Percentiles rank a stretch among this genome's conserved stretches.
Evolutionary conservation across 352 stramenopile species (phyloP).

Genomic region (Globisporangium radiosum): DNA sequence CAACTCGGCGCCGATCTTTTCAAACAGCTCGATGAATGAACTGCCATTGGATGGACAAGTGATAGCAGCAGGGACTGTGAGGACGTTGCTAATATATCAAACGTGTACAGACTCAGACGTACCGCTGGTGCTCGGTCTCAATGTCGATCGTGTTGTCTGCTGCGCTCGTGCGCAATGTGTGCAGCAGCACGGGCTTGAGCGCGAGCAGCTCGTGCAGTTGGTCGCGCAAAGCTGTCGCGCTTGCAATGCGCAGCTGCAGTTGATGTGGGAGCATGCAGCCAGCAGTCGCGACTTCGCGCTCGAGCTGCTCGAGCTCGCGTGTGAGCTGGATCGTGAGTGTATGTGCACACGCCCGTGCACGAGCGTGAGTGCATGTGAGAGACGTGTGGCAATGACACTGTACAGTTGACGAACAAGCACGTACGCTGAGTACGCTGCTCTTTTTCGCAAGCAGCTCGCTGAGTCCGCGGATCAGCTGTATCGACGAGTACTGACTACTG

Average conservation of each 20-base stretch:
- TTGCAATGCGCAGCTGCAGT: constrained; percentile 19
- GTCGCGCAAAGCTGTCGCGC: constrained; percentile 14
- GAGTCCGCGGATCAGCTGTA: constrained; percentile 22
- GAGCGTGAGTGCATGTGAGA: background rate
- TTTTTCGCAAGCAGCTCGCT: constrained; percentile 15
- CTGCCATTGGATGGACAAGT: constrained; percentile 4
- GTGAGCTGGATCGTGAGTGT: constrained; percentile 15
- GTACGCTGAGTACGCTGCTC: constrained; percentile 15
- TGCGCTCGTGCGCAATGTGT: constrained; percentile 27
- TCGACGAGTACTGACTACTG: constrained; percentile 18
- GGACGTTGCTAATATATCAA: too few species aligned
- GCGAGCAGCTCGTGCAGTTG: constrained; percentile 24
- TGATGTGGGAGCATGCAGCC: constrained; percentile 21
- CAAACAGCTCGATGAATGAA: constrained; percentile 45
- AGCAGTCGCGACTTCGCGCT: constrained; percentile 19
- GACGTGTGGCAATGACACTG: background rate
- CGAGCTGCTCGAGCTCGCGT: constrained; percentile 28
- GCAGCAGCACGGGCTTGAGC: constrained; percentile 34
- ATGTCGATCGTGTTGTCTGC: constrained; percentile 27
- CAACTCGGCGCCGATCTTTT: constrained; percentile 36
- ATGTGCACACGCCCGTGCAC: background rate
- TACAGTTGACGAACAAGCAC: background rate
- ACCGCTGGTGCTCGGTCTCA: constrained; percentile 40
- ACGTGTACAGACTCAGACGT: background rate
- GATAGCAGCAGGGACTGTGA: background rate